Base-by-base conservation (phyloP, 2,329 filamentous ascomycete species). In the Diaporthe citri region DNA sequence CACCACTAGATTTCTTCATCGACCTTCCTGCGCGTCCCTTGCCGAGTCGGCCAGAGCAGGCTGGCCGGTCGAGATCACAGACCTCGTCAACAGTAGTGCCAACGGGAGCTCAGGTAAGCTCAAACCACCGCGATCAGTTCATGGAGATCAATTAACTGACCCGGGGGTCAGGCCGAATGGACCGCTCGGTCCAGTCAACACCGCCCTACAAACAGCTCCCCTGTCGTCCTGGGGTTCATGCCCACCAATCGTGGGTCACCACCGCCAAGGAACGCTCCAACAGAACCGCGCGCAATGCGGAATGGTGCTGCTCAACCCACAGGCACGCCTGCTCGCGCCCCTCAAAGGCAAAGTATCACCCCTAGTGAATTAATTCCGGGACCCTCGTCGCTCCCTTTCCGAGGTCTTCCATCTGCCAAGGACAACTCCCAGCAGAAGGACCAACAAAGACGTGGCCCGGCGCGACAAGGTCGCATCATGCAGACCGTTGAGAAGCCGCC, bases 261-360 rank as follows among this genome's bases (percentile, higher is more conserved):
- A 17, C 70, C 70, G n/a, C 71, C 71, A 8, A 36, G 5, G 7
- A 64, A 72, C 34, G 71, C 57, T 4, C 71, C 71, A 0, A 72
- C 71, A 4, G 71, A 72, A 15, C 71, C 71, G 28, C 71, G 71
- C 12, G 71, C 71, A 28, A 72, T 72, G 71, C 57, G 71, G 22
- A 46, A 48, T 22, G 12, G 20, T 20, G 51, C 25, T n/a, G 25
- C 36, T 28, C 12, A 3, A 8, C 12, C 25, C 7, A 25, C n/a
- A 25, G 17, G 57, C 12, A 4, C 22, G 31, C 17, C n/a, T 43
- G 43, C n/a, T 15, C 17, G 4, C 6, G 17, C 12, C 15, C 7
- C 46, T 43, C 46, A 43, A 31, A 43, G 2, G 20, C 20, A 6
- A 6, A 31, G 20, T 34, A 25, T n/a, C 6, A 12, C 31, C 28